These are phyloP conservation scores for Elaeagnus macrophylla DNA, from an alignment of 306 rosid genomes.

Conservation along the genomic window DNA sequence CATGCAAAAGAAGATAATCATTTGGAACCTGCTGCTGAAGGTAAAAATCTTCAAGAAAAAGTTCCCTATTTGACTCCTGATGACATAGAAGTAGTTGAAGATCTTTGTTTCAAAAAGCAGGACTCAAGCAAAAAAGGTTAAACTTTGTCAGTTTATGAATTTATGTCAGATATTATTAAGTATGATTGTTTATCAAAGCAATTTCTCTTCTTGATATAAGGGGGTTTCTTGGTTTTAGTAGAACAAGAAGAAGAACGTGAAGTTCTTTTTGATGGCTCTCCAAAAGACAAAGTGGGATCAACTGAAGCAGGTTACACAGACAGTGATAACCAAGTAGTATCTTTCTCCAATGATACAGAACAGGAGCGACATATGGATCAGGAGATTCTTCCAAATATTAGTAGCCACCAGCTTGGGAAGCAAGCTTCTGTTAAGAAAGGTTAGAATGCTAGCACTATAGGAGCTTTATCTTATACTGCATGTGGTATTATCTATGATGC, in stretches of 20 bases:
- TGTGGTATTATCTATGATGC: background rate
- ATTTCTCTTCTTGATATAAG: background rate
- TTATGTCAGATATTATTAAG: background rate
- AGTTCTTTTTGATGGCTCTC: constrained; percentile 23
- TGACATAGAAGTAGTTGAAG: constrained; percentile 13
- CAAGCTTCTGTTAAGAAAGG: constrained; percentile 42
- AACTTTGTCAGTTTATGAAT: background rate
- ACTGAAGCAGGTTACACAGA: constrained; percentile 18
- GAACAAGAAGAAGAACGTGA: constrained; percentile 30
- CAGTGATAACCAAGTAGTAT: constrained; percentile 15
- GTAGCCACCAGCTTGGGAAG: constrained; percentile 22
- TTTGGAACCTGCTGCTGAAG: constrained; percentile 22
- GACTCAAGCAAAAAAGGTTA: constrained; percentile 20
- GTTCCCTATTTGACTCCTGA: constrained; percentile 13
- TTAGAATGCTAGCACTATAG: constrained; percentile 13
- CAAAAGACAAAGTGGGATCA: constrained; percentile 13
- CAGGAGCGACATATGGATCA: constrained; percentile 19
- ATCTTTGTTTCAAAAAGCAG: constrained; percentile 7
- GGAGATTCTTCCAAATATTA: constrained; percentile 18
- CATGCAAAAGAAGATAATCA: constrained; percentile 23
- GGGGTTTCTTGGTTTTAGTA: constrained; percentile 9
- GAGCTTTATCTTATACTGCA: background rate
- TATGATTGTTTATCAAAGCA: background rate
- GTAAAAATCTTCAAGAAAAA: constrained; percentile 21
- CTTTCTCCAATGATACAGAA: constrained; percentile 13